Base-by-base conservation (phyloP, 768 basidiomycete species). In the Pleurotus citrinopileatus region DNA sequence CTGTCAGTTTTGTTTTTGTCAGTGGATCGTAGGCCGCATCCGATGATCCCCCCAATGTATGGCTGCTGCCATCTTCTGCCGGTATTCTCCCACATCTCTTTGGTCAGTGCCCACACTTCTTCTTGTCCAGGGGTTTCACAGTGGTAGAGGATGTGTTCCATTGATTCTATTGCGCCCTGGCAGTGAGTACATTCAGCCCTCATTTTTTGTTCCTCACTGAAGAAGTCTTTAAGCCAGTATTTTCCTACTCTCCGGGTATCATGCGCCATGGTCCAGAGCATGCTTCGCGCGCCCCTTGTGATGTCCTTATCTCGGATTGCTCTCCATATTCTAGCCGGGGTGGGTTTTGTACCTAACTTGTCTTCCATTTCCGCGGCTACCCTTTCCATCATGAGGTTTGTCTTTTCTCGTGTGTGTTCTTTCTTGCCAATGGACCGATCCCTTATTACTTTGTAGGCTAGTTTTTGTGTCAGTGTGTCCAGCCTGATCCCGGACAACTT, bases 91-190 rank as follows among this genome's bases (percentile, higher is more conserved):
- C 63, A 66, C 0, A 66, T n/a, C n/a, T 58, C 32, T 40, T 55
- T 42, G 0, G 56, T 59, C 1, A 59, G 32, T 12, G 53, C 20
- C 69, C 69, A 71, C 3, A 67, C 42, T 23, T 19, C 19, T 28
- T 52, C 44, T 42, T 67, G 66, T 0, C 63, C 65, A 1, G 58
- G 53, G 0, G 47, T 56, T 43, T 28, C 28, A 44, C 70, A 72
- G 22, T 67, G 52, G 0, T 48, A 55, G 1, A 71, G 58, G 4
- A 70, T 69, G 42, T 73, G 70, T 7, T 64, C 60, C 55, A 72
- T 60, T 8, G 62, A 32, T 43, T 71, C 71, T 10, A 10, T 53
- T 0, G 45, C 26, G 3, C 23, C 52, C 0, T 32, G 23, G 27
- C 66, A 66, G 1, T 46, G 29, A 0, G 13, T 23, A 55, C 69